Evolutionary conservation across 2,329 filamentous ascomycete species (phyloP).

Genomic region (Neophaeococcomyces mojaviensis): DNA sequence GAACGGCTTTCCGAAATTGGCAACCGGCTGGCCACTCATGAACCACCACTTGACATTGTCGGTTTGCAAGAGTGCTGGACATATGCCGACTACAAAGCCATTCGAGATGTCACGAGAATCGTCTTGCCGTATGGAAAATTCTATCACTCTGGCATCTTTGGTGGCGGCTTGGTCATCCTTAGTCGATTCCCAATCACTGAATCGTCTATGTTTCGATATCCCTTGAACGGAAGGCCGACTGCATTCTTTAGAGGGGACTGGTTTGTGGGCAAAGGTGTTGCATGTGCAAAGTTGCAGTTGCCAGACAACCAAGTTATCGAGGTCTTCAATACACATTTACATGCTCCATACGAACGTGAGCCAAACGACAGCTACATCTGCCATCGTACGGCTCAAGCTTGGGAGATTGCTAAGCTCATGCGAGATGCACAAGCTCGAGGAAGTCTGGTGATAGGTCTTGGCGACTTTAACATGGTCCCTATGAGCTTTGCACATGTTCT

Average conservation of each 20-base stretch:
- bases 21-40: constrained; percentile 60
- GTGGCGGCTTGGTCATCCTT: constrained; percentile 79
- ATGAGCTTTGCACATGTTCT: constrained; percentile 74
- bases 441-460: constrained; percentile 75
- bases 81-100: constrained; percentile 70
- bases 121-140: constrained; percentile 87
- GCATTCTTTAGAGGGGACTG: constrained; percentile 90
- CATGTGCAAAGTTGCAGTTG: constrained; percentile 60
- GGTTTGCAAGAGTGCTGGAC: constrained; percentile 96
- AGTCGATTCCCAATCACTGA: constrained; percentile 89
- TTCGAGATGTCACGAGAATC: constrained; percentile 63
- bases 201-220: constrained; percentile 76
- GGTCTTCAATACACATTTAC: constrained; percentile 88
- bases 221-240: constrained; percentile 86
- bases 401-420: constrained; percentile 88
- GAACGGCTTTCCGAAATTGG: constrained; percentile 80
- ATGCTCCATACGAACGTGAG: constrained; percentile 78
- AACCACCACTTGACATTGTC: constrained; percentile 71
- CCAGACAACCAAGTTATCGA: constrained; percentile 51
- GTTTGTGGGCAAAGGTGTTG: constrained; percentile 93
- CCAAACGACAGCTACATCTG: constrained; percentile 78
- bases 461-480: constrained; percentile 97
- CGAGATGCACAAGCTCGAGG: constrained; percentile 71
- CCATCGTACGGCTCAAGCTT: constrained; percentile 85
- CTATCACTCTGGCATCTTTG: constrained; percentile 83